Evolutionary conservation across 164 flowering plant genomes (phyloP).

Genomic region (Stephania japonica): DNA sequence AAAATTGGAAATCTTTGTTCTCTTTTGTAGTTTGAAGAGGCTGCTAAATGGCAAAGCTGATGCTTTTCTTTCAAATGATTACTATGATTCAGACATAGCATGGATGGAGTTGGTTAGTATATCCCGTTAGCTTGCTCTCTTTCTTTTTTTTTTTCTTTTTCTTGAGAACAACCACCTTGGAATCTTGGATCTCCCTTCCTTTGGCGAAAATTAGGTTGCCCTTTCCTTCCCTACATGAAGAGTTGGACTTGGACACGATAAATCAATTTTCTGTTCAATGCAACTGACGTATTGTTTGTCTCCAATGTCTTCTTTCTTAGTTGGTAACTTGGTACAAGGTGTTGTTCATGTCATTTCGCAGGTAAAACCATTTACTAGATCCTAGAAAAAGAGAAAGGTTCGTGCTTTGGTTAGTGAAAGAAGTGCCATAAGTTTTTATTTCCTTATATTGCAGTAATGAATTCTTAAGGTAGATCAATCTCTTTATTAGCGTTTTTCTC

Average conservation of each 20-base stretch:
- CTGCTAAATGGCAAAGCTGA: slow-evolving; percentile 76
- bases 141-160: background rate
- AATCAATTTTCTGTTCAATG: too few relatives aligned
- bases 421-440: background rate
- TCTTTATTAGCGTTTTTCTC: too few relatives aligned
- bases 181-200: too few relatives aligned
- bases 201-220: too few relatives aligned
- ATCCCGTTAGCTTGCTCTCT: background rate
- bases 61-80: slow-evolving; percentile 90
- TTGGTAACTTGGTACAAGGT: background rate
- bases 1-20: slow-evolving; percentile 9
- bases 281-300: too few relatives aligned
- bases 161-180: too few relatives aligned
- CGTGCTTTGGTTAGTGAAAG: background rate
- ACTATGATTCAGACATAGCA: slow-evolving; percentile 90
- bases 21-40: slow-evolving; percentile 67
- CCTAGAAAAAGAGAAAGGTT: too few relatives aligned
- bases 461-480: too few relatives aligned
- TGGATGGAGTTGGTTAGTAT: slow-evolving; percentile 95
- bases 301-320: too few relatives aligned
- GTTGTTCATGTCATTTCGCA: background rate
- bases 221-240: too few relatives aligned
- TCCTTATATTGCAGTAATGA: too few relatives aligned
- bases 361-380: background rate
- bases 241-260: too few relatives aligned